Conservation (phyloP, 148 eudicot species). For the Polygonum aviculare region DNA sequence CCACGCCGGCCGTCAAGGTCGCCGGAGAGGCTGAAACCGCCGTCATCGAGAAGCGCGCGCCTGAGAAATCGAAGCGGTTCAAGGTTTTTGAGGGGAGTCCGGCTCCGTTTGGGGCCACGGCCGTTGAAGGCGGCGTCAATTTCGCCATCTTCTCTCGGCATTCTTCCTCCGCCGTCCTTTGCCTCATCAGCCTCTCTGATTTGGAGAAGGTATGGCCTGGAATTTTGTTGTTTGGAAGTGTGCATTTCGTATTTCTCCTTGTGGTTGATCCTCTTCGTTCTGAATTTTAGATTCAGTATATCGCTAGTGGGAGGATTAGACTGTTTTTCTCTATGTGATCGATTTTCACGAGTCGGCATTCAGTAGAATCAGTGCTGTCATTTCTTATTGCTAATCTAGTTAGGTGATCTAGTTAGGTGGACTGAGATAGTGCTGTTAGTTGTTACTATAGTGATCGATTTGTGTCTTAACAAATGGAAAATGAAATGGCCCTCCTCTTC, state of each 20-base stretch:
- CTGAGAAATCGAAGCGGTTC: constrained; percentile 27
- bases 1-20: background rate
- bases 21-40: constrained; percentile 30
- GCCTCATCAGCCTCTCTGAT: constrained; percentile 57
- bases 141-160: constrained; percentile 63
- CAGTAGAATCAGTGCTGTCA: background rate
- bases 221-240: background rate
- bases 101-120: constrained; percentile 70
- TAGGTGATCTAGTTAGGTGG: background rate
- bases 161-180: constrained; percentile 67
- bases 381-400: background rate
- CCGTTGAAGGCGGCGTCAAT: constrained; percentile 69
- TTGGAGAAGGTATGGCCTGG: constrained; percentile 43
- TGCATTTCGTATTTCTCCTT: background rate
- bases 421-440: background rate
- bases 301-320: background rate
- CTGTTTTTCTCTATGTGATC: background rate
- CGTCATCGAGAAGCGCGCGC: constrained; percentile 28
- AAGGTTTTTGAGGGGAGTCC: constrained; percentile 56
- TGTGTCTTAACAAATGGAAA: background rate
- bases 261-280: background rate
- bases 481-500: background rate
- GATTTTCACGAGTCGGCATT: background rate
- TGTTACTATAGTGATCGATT: background rate
- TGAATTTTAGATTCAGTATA: background rate